Percentiles rank a stretch among this genome's conserved stretches.
Evolutionary conservation across 2,329 filamentous ascomycete species (phyloP).

Genomic region (Cercospora janseana): DNA sequence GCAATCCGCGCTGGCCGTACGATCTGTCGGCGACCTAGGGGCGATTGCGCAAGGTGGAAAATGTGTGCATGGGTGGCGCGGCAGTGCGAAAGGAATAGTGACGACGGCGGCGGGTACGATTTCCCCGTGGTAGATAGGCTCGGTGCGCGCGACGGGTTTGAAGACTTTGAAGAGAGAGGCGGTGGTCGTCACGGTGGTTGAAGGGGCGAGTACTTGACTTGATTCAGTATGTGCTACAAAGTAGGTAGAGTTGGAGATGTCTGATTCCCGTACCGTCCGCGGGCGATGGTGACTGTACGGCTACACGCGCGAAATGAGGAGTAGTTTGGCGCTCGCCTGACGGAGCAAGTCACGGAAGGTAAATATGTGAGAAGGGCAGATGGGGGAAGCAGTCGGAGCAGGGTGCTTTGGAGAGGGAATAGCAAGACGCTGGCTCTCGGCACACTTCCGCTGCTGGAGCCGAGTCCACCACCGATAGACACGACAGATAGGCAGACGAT

Average conservation of each 20-base stretch:
- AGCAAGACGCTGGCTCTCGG: slow-evolving; percentile 2
- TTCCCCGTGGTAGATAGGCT: not conserved
- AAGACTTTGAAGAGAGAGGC: not conserved
- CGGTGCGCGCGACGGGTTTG: not conserved
- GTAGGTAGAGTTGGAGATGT: not conserved
- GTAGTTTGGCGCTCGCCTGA: not conserved
- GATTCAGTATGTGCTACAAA: slow-evolving; percentile 4
- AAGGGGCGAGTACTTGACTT: not conserved
- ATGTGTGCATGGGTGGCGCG: slow-evolving; percentile 12
- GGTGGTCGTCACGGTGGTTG: not conserved
- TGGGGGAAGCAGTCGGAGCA: not conserved
- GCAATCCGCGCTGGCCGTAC: not conserved
- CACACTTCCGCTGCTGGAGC: slow-evolving; percentile 1
- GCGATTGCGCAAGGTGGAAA: slow-evolving; percentile 10
- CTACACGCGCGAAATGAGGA: not conserved
- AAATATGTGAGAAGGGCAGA: not conserved
- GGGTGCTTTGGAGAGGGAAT: slow-evolving; percentile 1
- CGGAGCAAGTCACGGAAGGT: not conserved
- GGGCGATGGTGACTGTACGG: not conserved
- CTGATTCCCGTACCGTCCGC: not conserved
- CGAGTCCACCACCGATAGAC: not conserved
- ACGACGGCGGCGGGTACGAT: not conserved
- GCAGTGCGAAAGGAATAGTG: not conserved
- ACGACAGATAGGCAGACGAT: not conserved
- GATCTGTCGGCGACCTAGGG: slow-evolving; percentile 4